Conservation (phyloP, 495 filamentous ascomycete species). For the Immersiella caudata region DNA sequence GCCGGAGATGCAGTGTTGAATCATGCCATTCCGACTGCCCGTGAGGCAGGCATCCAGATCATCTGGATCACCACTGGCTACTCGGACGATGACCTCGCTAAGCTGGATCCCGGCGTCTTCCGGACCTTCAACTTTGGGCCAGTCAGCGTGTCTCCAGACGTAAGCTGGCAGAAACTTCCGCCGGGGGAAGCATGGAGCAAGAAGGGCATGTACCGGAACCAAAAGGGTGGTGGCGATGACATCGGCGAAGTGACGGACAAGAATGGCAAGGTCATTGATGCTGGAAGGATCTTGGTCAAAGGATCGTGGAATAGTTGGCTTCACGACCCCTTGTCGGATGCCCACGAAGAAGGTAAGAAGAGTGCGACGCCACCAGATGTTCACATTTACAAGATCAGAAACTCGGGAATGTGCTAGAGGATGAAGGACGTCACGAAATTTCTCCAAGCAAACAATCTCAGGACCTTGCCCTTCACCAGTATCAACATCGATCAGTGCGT, state of each 20-base stretch:
- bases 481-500: not conserved
- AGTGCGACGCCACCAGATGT: too few species aligned
- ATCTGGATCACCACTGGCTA: not conserved
- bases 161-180: not conserved
- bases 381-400: too few species aligned
- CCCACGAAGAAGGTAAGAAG: too few species aligned
- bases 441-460: too few species aligned
- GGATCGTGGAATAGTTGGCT: too few species aligned
- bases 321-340: too few species aligned
- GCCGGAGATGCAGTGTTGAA: not conserved
- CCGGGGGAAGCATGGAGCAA: not conserved
- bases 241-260: not conserved
- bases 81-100: not conserved
- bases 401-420: too few species aligned
- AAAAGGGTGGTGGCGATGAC: not conserved
- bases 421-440: too few species aligned
- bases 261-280: not conserved
- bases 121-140: too few species aligned
- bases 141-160: too few species aligned
- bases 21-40: slow-evolving; percentile 7
- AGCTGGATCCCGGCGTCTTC: too few species aligned
- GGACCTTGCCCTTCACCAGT: too few species aligned
- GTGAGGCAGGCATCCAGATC: not conserved
- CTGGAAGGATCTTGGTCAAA: not conserved
- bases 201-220: not conserved